Evolutionary conservation across 441 rosid species (phyloP), one percentile per base, ranked within the genome.

Genomic region (Croton laevigatus): DNA sequence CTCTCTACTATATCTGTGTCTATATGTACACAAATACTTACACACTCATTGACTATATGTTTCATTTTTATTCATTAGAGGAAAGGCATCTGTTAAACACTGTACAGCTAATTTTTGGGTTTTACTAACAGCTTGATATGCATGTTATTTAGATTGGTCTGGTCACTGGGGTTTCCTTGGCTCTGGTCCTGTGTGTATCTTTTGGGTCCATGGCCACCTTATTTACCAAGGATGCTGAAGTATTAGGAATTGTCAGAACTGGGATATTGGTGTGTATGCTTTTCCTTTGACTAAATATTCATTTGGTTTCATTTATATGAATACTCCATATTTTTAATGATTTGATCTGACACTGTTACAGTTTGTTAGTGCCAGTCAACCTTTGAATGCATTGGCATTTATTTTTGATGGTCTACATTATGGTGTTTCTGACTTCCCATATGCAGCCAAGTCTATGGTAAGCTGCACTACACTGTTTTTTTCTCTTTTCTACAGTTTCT

Each of bases 291-390:
- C 34, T 71, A 36, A 46, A 46, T 46, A 9, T 10, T 59, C 46
- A 16, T 10, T 20, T 3, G 7, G 22, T 40, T 49, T 36, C 52
- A 10, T 51, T 20, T 66, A 5, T 61, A 10, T 27, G n/a, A 9
- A 19, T 13, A 13, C 0, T 1, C 8, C 45, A 0, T 11, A 1
- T 44, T 34, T 71, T 27, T 52, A 44, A 16, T 13, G 19, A 69
- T 37, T 46, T 69, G 51, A 58, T 76, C 32, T 13, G 8, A 67
- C 71, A 65, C 42, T 71, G 13, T 66, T 57, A 40, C 88, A 94
- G 99, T 92, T 92, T 53, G 98, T 91, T 22, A 85, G 96, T 55
- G 96, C 90, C 34, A 91, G 92, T 73, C 99, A 95, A 80, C 99
- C 99, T 48, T 62, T 95, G 55, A 95, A 90, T 74, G 96, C 98